Evolutionary conservation across 768 basidiomycete species (phyloP), one percentile per base, ranked within the genome.

Genomic region (Neoboletus magnificus): DNA sequence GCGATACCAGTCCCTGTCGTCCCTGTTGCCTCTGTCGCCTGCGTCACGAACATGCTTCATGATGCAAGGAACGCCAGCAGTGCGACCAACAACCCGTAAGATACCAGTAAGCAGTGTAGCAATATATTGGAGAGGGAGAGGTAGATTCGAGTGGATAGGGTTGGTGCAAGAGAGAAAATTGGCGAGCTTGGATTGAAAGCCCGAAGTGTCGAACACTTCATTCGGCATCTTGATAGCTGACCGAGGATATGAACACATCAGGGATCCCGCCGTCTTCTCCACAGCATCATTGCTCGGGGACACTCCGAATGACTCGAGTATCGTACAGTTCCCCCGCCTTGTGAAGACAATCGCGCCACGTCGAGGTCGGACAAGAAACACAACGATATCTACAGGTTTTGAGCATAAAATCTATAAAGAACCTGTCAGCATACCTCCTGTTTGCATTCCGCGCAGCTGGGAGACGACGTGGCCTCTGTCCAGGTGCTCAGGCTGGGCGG

Each of bases 311-410:
- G 37, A n/a, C 37, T 39, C 37, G n/a, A 39, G 18, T n/a, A 39
- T 7, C 4, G 71, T 70, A 7, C 57, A 43, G 2, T 53, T 40
- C 7, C 58, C 49, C 25, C 46, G 36, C 52, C 64, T 65, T 41
- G 70, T 72, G 27, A 77, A 39, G 16, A 81, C 65, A 5, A 80
- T 33, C 18, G 67, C 77, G 3, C 78, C 75, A 48, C 78, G 78
- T 50, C 79, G 79, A 5, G 65, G 65, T n/a, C 64, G 67, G 22
- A 81, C 67, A 12, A 70, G 70, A 40, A 79, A 62, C 13, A 65
- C 62, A 7, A 76, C 45, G n/a, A 68, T 61, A 51, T 74, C 79
- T 80, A 39, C 0, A 4, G 22, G 27, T 20, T 41, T 15, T 61
- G 16, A 58, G 35, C 13, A n/a, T 9, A 10, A 4, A n/a, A 32